phyloP scores from a whole-genome alignment of 768 basidiomycete species.

The Mycena vitilis region DNA sequence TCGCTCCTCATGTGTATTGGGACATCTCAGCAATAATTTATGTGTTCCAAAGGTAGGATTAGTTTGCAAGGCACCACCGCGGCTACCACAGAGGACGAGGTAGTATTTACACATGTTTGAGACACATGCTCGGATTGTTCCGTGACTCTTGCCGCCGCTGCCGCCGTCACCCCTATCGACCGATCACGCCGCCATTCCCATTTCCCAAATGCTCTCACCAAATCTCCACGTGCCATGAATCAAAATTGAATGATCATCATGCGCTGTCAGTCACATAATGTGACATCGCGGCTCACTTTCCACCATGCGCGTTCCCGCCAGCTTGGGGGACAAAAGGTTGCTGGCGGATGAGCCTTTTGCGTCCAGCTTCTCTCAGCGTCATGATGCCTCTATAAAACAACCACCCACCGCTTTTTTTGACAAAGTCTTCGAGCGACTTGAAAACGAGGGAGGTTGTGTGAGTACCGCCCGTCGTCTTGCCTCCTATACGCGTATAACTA shows the following conservation, averaged over 20 bases:
- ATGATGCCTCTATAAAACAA: not conserved
- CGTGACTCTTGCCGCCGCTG: no score
- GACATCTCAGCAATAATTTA: no score
- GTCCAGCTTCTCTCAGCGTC: not conserved
- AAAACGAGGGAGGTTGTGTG: conserved; percentile 1
- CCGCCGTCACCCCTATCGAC: no score
- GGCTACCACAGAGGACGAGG: no score
- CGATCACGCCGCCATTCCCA: no score
- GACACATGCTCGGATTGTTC: no score
- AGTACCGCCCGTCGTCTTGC: not conserved
- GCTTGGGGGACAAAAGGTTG: conserved; percentile 8
- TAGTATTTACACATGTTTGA: no score
- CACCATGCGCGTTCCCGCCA: conserved; percentile 18
- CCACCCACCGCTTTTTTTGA: not conserved
- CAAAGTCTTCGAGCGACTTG: not conserved
- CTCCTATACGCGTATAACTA: not conserved
- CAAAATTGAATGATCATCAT: not conserved
- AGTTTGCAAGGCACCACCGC: no score
- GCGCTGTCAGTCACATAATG: not conserved
- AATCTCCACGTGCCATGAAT: not conserved
- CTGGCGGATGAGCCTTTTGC: conserved; percentile 15
- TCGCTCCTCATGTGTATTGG: no score
- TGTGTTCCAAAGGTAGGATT: no score
- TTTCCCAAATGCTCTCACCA: no score
- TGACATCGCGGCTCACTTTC: not conserved